phyloP scores from a whole-genome alignment of 1,284 basidiomycete species.

The Kwoniella shivajii region DNA sequence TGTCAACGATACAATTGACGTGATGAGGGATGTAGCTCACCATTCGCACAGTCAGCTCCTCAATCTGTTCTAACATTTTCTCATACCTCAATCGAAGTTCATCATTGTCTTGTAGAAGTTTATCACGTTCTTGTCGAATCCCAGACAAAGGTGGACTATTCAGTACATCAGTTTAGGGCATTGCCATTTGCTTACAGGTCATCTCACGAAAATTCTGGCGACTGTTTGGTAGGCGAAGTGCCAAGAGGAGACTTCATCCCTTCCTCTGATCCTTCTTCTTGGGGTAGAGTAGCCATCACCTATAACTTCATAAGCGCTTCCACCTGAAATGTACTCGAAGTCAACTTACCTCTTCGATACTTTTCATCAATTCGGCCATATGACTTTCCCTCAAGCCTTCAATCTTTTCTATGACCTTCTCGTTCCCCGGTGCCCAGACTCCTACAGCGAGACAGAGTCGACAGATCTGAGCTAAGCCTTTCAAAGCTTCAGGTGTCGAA shows the following conservation, averaged over 20 bases:
- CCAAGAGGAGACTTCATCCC: not conserved
- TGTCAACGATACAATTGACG: not conserved
- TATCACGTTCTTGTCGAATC: constrained; percentile 39
- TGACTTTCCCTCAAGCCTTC: constrained; percentile 44
- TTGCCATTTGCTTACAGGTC: not conserved
- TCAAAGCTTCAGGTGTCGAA: constrained; percentile 29
- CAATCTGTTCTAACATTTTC: constrained; percentile 46
- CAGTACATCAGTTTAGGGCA: not conserved
- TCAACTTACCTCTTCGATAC: constrained; percentile 47
- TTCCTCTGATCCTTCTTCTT: constrained; percentile 12
- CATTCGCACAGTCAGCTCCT: constrained; percentile 36
- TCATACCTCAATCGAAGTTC: constrained; percentile 41
- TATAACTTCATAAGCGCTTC: constrained; percentile 1
- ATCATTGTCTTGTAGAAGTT: constrained; percentile 44
- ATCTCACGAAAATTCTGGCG: constrained; percentile 17
- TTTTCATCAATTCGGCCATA: constrained; percentile 52
- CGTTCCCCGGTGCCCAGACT: constrained; percentile 49
- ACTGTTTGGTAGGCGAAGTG: constrained; percentile 14
- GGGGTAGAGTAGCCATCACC: constrained; percentile 43
- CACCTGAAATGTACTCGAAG: not conserved
- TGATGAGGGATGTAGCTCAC: constrained; percentile 18
- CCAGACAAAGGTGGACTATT: constrained; percentile 25
- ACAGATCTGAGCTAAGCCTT: constrained; percentile 41
- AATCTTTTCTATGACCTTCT: constrained; percentile 49
- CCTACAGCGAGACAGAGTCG: constrained; percentile 42